Conservation (phyloP, 352 stramenopile species). For the Phytopythium delawarense region DNA sequence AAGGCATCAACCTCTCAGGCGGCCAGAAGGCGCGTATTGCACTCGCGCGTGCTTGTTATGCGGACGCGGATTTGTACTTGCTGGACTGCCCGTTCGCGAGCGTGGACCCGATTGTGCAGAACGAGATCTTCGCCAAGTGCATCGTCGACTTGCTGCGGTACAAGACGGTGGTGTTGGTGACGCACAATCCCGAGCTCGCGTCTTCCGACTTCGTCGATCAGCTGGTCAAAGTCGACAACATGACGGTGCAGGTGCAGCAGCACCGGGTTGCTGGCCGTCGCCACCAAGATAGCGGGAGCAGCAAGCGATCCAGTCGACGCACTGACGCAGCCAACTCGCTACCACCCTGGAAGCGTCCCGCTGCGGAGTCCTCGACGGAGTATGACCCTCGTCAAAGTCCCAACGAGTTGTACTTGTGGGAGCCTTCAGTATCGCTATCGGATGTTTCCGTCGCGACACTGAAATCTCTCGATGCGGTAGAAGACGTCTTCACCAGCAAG, state of each 20-base stretch:
- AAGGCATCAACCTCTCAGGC: slow-evolving; percentile 53
- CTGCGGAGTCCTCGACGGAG: neutral
- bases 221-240: slow-evolving; percentile 26
- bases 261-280: slow-evolving; percentile 18
- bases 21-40: slow-evolving; percentile 54
- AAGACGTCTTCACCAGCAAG: slow-evolving; percentile 2
- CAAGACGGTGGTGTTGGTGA: slow-evolving; percentile 51
- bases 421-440: slow-evolving; percentile 10
- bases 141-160: slow-evolving; percentile 42
- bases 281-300: slow-evolving; percentile 7
- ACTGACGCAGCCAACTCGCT: slow-evolving; percentile 25
- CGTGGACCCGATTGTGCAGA: slow-evolving; percentile 56
- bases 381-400: neutral
- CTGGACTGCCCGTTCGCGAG: slow-evolving; percentile 49
- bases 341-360: slow-evolving; percentile 20
- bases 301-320: slow-evolving; percentile 9
- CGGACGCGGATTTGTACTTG: slow-evolving; percentile 49
- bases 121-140: slow-evolving; percentile 53
- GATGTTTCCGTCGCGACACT: neutral
- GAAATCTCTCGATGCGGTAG: neutral
- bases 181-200: slow-evolving; percentile 50
- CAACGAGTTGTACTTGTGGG: slow-evolving; percentile 18
- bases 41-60: slow-evolving; percentile 51
- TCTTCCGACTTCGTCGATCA: slow-evolving; percentile 40
- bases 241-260: slow-evolving; percentile 25